Evolutionary conservation across 2,329 filamentous ascomycete species (phyloP).

Genomic region (Hirsutella minnesotensis): DNA sequence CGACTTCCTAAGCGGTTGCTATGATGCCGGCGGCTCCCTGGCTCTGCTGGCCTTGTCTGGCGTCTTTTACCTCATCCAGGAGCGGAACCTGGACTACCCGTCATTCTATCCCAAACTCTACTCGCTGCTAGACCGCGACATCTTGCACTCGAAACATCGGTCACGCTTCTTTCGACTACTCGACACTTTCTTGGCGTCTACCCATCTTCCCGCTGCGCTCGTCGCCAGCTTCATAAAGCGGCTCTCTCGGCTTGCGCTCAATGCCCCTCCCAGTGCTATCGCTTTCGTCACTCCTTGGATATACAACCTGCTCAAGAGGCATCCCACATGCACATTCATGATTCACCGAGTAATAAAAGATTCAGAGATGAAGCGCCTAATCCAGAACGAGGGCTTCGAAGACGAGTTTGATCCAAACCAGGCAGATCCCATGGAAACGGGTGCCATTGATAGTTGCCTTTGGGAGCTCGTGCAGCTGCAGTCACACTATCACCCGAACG

Average conservation of each 20-base stretch:
- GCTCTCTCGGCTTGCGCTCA: slow-evolving; percentile 72
- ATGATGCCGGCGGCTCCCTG: slow-evolving; percentile 73
- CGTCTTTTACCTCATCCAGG: slow-evolving; percentile 86
- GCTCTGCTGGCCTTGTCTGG: slow-evolving; percentile 83
- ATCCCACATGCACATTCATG: slow-evolving; percentile 92
- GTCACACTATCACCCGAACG: slow-evolving; percentile 92
- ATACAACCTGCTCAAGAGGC: slow-evolving; percentile 85
- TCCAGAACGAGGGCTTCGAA: slow-evolving; percentile 46
- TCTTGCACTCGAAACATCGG: slow-evolving; percentile 88
- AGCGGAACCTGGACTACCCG: slow-evolving; percentile 92
- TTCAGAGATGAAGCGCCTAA: slow-evolving; percentile 39
- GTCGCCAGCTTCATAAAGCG: slow-evolving; percentile 95
- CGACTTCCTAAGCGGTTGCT: slow-evolving; percentile 94
- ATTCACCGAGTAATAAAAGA: slow-evolving; percentile 65
- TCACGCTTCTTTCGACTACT: slow-evolving; percentile 87
- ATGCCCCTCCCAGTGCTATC: slow-evolving; percentile 79
- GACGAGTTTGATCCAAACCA: slow-evolving; percentile 74
- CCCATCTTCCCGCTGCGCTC: slow-evolving; percentile 80
- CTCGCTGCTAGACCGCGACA: slow-evolving; percentile 72
- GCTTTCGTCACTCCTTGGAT: slow-evolving; percentile 85
- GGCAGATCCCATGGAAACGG: slow-evolving; percentile 70
- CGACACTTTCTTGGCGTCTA: slow-evolving; percentile 81
- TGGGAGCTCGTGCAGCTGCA: slow-evolving; percentile 93
- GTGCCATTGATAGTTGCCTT: slow-evolving; percentile 80
- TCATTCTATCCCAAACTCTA: slow-evolving; percentile 92